These are phyloP conservation scores for Suillus hirtellus DNA, from an alignment of 768 basidiomycete genomes.

Conservation along the genomic window DNA sequence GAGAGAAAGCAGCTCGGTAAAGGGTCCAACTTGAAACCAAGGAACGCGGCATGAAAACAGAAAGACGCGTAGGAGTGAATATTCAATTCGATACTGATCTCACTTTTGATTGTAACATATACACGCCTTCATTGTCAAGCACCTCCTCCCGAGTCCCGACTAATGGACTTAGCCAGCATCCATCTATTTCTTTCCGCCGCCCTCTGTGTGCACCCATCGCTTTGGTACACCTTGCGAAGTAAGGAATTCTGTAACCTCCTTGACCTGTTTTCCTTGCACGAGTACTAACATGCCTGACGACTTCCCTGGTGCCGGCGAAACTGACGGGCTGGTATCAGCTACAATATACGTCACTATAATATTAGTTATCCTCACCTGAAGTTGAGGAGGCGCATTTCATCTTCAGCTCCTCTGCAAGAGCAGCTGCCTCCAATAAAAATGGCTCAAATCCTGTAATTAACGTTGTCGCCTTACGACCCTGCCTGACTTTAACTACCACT, in stretches of 20 bases:
- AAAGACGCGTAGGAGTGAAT: background rate
- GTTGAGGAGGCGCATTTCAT: slow-evolving; percentile 80
- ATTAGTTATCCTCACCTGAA: slow-evolving; percentile 49
- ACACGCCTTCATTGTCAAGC: slow-evolving; percentile 10
- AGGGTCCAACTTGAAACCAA: background rate
- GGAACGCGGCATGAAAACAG: background rate
- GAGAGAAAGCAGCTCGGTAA: background rate
- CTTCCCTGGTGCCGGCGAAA: slow-evolving; percentile 62
- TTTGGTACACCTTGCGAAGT: slow-evolving; percentile 73
- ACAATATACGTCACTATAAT: background rate
- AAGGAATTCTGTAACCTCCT: slow-evolving; percentile 66
- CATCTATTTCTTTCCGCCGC: slow-evolving; percentile 44
- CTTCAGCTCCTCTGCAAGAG: slow-evolving; percentile 76
- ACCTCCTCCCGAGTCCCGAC: background rate
- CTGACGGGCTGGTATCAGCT: slow-evolving; percentile 35
- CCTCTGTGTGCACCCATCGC: slow-evolving; percentile 69
- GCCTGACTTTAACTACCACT: slow-evolving; percentile 69
- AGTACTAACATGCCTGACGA: slow-evolving; percentile 64
- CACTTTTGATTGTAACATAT: background rate
- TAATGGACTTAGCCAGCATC: background rate
- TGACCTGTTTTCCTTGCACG: slow-evolving; percentile 83
- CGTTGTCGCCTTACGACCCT: slow-evolving; percentile 77
- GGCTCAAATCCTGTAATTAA: slow-evolving; percentile 79
- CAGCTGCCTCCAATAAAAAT: slow-evolving; percentile 66
- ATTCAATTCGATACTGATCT: background rate